phyloP scores from a whole-genome alignment of 1,139 yeast species.

The Saccharomycopsis hybrid region DNA sequence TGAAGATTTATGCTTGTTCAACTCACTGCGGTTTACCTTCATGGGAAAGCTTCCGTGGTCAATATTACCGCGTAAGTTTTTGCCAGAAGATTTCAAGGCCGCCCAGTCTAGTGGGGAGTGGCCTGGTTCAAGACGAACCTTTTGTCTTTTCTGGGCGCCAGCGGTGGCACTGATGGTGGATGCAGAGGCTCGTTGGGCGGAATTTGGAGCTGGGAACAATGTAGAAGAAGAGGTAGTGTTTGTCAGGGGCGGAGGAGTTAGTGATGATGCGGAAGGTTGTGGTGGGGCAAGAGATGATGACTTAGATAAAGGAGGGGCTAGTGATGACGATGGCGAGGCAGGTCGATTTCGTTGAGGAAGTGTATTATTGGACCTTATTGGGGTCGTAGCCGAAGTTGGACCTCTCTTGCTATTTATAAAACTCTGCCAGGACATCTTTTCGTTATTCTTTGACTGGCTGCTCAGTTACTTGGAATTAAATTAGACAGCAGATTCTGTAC shows the following conservation, averaged over 20 bases:
- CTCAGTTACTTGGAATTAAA: too few relatives aligned
- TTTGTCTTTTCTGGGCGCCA: constrained; percentile 27
- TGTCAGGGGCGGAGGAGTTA: not conserved
- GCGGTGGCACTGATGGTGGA: not conserved
- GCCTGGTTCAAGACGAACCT: constrained; percentile 68
- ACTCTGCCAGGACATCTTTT: constrained; percentile 4
- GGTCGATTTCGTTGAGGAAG: too few relatives aligned
- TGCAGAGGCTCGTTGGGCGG: constrained; percentile 12
- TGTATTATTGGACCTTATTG: too few relatives aligned
- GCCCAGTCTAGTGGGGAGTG: constrained; percentile 92
- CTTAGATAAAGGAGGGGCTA: not conserved
- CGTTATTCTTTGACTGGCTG: too few relatives aligned
- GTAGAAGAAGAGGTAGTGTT: not conserved
- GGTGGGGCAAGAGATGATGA: not conserved
- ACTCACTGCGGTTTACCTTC: constrained; percentile 51
- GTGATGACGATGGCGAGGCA: too few relatives aligned
- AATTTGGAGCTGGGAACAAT: constrained; percentile 13
- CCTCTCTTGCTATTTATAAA: not conserved
- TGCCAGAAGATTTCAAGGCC: constrained; percentile 40
- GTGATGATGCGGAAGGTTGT: not conserved
- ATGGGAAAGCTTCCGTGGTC: constrained; percentile 36
- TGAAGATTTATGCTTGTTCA: constrained; percentile 48
- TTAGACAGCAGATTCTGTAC: too few relatives aligned
- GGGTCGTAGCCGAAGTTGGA: not conserved
- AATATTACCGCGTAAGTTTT: constrained; percentile 33